Evolutionary conservation across 1,284 basidiomycete species (phyloP).

Genomic region (Ceratobasidium sp.): DNA sequence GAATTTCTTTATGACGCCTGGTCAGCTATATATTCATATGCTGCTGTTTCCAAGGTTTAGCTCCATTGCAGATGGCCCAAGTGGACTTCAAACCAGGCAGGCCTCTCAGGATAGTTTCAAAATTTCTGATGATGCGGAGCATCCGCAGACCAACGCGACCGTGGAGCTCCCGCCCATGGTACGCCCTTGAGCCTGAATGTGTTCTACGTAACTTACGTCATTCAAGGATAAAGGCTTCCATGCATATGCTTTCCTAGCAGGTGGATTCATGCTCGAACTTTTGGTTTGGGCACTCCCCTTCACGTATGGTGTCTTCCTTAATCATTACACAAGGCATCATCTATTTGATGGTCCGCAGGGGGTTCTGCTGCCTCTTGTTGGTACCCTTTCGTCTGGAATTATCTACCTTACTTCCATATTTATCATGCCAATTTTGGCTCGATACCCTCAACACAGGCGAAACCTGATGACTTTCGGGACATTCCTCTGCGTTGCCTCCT

Average conservation of each 20-base stretch:
- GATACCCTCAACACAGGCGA: slow-evolving; percentile 39
- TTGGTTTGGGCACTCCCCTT: slow-evolving; percentile 41
- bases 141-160: not conserved
- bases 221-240: slow-evolving; percentile 40
- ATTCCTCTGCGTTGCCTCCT: slow-evolving; percentile 35
- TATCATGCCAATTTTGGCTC: slow-evolving; percentile 39
- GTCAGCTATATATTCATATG: not conserved
- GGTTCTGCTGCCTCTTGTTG: slow-evolving; percentile 41
- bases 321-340: slow-evolving; percentile 40
- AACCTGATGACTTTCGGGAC: slow-evolving; percentile 39
- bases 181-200: not conserved
- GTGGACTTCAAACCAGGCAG: not conserved
- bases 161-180: slow-evolving; percentile 27
- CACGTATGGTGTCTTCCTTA: slow-evolving; percentile 43
- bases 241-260: slow-evolving; percentile 42
- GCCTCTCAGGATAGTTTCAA: not conserved
- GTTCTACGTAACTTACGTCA: not conserved
- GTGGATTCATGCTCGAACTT: slow-evolving; percentile 42
- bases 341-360: slow-evolving; percentile 32
- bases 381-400: slow-evolving; percentile 42
- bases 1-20: not conserved
- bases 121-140: not conserved
- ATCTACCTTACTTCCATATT: slow-evolving; percentile 41
- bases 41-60: not conserved
- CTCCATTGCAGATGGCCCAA: not conserved